Evolutionary conservation across 306 rosid genomes (phyloP), one percentile per base, ranked within the genome.

Genomic region (Fagus sylvatica): DNA sequence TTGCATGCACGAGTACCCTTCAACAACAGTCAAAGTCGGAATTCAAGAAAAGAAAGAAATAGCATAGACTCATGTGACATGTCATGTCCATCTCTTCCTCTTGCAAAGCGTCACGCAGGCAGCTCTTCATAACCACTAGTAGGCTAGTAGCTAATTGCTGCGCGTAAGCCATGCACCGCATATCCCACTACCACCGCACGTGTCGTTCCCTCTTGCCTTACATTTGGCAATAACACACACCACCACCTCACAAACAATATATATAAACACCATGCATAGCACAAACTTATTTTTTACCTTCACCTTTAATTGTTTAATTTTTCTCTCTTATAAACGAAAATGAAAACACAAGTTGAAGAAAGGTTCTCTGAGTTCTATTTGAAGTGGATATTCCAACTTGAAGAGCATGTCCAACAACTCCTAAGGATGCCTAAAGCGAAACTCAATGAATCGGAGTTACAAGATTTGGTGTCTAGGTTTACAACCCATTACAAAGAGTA

Each of bases 101-200:
- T 13, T 43, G 85, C 89, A 83, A 83, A 85, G 83, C 84, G 85
- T 83, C 88, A 83, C 68, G 36, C 6, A n/a, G 41, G 4, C 28
- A 22, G 28, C 81, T 17, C 49, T 77, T 53, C 51, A 65, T 53
- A 46, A 74, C 43, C 79, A 74, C 86, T 64, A 71, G 73, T 69
- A 39, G 76, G 70, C 86, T 64, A 71, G 73, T 69, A 39, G 76
- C 61, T 54, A 69, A n/a, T 68, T 68, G 89, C 88, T 79, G 84
- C 90, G 87, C 86, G 86, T 83, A 85, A 80, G 76, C 76, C 96
- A 91, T 91, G 92, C 92, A 89, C 78, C 76, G 74, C 73, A 22
- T 77, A 6, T 33, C 41, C 69, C 62, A 22, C 28, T 22, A 22
- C 28, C 28, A 22, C 60, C 51, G 3, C 11, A 46, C 85, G 91